A percentile compares a stretch with the other conserved stretches of the same genome.
phyloP scores from a whole-genome alignment of 495 filamentous ascomycete genomes.

The Aspergillus haitiensis region DNA sequence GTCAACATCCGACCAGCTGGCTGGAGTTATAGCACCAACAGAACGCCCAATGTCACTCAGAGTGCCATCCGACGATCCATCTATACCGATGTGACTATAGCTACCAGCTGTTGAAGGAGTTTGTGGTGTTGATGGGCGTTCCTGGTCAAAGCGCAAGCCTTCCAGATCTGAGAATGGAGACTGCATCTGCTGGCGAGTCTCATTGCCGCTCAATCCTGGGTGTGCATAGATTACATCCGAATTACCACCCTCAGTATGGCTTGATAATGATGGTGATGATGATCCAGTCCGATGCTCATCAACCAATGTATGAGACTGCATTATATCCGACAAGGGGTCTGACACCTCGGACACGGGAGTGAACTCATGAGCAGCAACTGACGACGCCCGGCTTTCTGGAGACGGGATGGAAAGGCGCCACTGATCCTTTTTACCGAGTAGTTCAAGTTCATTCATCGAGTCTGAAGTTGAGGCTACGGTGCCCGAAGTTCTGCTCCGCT shows the following conservation, averaged over 20 bases:
- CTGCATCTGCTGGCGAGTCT: conserved; percentile 29
- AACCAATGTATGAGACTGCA: conserved; percentile 6
- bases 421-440: conserved; percentile 16
- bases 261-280: conserved; percentile 27
- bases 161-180: conserved; percentile 32
- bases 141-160: conserved; percentile 22
- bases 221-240: conserved; percentile 38
- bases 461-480: neutral
- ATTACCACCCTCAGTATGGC: conserved; percentile 33
- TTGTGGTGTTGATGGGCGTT: conserved; percentile 37
- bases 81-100: conserved; percentile 35
- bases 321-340: conserved; percentile 22
- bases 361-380: conserved; percentile 43
- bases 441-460: neutral
- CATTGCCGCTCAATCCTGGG: conserved; percentile 33
- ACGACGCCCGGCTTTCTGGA: conserved; percentile 41
- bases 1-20: conserved; percentile 77
- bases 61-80: conserved; percentile 53
- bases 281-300: conserved; percentile 20
- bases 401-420: conserved; percentile 38
- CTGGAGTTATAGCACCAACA: conserved; percentile 58
- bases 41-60: conserved; percentile 62
- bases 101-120: conserved; percentile 40
- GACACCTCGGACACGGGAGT: conserved; percentile 50
- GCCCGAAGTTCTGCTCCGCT: conserved; percentile 50